Conservation (phyloP, 164 flowering plant genomes). For the Amborella trichopoda region DNA sequence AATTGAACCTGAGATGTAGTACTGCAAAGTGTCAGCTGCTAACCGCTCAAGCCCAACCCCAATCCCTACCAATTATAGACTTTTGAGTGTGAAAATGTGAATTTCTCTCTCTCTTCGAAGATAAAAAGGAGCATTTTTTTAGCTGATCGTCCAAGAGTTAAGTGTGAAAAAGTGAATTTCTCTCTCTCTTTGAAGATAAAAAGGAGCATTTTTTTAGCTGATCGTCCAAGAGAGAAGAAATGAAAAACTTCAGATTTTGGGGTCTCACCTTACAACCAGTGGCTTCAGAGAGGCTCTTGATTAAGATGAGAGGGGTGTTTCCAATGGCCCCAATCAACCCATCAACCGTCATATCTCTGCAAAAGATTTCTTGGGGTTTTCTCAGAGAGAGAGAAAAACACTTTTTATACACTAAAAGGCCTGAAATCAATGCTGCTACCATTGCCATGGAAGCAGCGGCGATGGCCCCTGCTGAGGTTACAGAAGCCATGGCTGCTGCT, state of each 20-base stretch:
- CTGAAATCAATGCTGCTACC: slow-evolving; percentile 32
- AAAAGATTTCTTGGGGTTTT: slow-evolving; percentile 1
- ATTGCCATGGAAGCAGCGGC: slow-evolving; percentile 33
- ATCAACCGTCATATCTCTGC: slow-evolving; percentile 11
- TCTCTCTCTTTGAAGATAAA: neutral
- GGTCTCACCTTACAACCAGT: slow-evolving; percentile 74
- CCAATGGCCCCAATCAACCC: slow-evolving; percentile 86
- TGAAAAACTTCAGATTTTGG: no score
- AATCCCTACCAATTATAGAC: no score
- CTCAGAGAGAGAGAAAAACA: slow-evolving; percentile 4
- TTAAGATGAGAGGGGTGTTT: slow-evolving; percentile 89
- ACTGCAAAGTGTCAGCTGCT: no score
- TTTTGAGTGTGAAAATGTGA: no score
- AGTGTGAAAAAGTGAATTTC: no score
- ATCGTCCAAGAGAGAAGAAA: no score
- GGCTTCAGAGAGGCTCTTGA: slow-evolving; percentile 88
- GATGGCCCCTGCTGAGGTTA: slow-evolving; percentile 20
- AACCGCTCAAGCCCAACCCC: no score
- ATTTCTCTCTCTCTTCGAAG: no score
- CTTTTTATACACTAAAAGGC: slow-evolving; percentile 15
- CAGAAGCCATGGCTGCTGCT: slow-evolving; percentile 34
- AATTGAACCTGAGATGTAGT: no score
- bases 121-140: no score
- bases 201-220: no score
- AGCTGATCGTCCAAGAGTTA: no score